Conservation (phyloP, 2,329 filamentous ascomycete genomes). For the Phialocephala subalpina region DNA sequence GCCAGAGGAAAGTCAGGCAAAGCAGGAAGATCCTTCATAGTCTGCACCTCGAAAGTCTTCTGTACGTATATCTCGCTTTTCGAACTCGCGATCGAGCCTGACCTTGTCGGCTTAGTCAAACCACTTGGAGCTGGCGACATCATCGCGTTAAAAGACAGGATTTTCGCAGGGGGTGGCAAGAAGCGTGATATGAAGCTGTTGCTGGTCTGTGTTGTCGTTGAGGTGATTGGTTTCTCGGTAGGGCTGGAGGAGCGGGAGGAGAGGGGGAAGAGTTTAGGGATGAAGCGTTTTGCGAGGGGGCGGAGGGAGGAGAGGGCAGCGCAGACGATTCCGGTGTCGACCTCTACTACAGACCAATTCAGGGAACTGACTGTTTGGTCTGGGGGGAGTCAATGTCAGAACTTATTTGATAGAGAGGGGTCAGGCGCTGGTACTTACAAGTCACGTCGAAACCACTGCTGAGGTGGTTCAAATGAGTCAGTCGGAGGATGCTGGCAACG, state of each 20-base stretch:
- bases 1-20: not conserved
- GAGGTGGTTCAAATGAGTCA: constrained; percentile 21
- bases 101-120: not conserved
- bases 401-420: not conserved
- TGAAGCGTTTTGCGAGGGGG: constrained; percentile 41
- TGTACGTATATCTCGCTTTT: constrained; percentile 12
- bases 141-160: not conserved
- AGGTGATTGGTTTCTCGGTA: not conserved
- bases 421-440: constrained; percentile 14
- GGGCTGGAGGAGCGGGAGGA: constrained; percentile 18
- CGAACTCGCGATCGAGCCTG: not conserved
- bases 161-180: not conserved
- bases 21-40: constrained; percentile 4
- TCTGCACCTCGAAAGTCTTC: constrained; percentile 9
- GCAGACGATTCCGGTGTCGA: constrained; percentile 48
- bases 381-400: not conserved
- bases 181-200: constrained; percentile 1
- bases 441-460: constrained; percentile 21
- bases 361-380: constrained; percentile 40
- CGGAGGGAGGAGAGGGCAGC: constrained; percentile 52
- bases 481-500: constrained; percentile 28
- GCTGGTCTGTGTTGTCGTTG: not conserved
- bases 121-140: not conserved
- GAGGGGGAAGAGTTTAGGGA: constrained; percentile 18
- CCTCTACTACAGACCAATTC: constrained; percentile 45